These are phyloP conservation scores for Cladophialophora yegresii DNA, from an alignment of 2,329 filamentous ascomycete genomes.

Conservation along the genomic window DNA sequence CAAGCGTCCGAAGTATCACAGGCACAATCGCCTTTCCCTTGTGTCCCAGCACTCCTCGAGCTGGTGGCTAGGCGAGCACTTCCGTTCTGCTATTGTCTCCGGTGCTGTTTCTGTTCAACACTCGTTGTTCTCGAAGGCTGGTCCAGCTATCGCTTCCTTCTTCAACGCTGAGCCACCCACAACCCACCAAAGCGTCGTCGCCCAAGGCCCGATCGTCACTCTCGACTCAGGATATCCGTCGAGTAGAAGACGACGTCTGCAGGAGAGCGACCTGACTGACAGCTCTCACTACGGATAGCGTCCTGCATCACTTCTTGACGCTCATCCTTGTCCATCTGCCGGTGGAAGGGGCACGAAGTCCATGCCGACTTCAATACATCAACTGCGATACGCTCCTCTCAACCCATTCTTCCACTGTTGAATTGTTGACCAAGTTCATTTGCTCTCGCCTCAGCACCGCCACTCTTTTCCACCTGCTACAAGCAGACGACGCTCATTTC, in stretches of 20 bases:
- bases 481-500: constrained; percentile 20
- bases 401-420: constrained; percentile 7
- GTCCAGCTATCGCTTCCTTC: constrained; percentile 25
- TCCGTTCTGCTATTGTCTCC: constrained; percentile 5
- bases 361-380: constrained; percentile 12
- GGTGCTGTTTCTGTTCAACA: constrained; percentile 10
- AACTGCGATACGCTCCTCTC: constrained; percentile 18
- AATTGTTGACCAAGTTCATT: constrained; percentile 19
- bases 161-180: constrained; percentile 3
- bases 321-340: constrained; percentile 17
- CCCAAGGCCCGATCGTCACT: constrained; percentile 11
- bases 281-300: constrained; percentile 5
- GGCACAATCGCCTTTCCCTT: constrained; percentile 2
- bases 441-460: constrained; percentile 3
- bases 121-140: constrained; percentile 19
- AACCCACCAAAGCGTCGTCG: constrained; percentile 11
- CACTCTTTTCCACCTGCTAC: constrained; percentile 16
- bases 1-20: constrained; percentile 11
- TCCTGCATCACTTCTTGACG: background rate
- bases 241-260: background rate
- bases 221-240: background rate
- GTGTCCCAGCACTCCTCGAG: background rate
- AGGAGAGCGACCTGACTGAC: constrained; percentile 9
- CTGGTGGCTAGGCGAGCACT: constrained; percentile 5
- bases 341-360: constrained; percentile 1